These are phyloP conservation scores for Nicotiana obtusifolia DNA, from an alignment of 257 asterid species.

Conservation along the genomic window DNA sequence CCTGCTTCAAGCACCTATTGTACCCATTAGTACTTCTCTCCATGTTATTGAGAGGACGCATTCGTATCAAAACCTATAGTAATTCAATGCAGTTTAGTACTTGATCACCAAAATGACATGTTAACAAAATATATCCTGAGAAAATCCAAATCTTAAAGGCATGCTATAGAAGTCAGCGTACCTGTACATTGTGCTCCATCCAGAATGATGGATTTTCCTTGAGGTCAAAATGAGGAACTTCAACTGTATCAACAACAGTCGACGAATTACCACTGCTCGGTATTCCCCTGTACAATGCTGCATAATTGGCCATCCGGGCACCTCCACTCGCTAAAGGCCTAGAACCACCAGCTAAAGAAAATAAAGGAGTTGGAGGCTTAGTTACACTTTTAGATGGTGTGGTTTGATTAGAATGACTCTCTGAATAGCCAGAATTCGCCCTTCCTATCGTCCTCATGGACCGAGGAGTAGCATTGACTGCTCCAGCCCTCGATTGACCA, in stretches of 20 bases:
- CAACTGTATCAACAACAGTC: constrained; percentile 54
- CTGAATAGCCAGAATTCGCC: constrained; percentile 53
- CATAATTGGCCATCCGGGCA: constrained; percentile 49
- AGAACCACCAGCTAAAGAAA: constrained; percentile 50
- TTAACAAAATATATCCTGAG: too few species aligned
- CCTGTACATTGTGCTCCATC: constrained; percentile 98
- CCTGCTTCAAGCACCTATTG: constrained; percentile 87
- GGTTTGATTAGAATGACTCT: constrained; percentile 68
- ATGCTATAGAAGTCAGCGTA: constrained; percentile 20
- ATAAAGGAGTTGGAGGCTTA: constrained; percentile 68
- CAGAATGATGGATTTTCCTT: constrained; percentile 90
- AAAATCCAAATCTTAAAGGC: neutral
- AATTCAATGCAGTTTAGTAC: neutral
- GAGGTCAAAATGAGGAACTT: constrained; percentile 83
- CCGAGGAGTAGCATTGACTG: constrained; percentile 52
- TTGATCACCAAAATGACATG: neutral
- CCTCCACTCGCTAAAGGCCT: constrained; percentile 48
- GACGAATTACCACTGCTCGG: constrained; percentile 41
- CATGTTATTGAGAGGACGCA: constrained; percentile 72
- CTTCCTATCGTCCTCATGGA: constrained; percentile 52
- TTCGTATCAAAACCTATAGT: constrained; percentile 77
- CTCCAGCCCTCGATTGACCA: constrained; percentile 8
- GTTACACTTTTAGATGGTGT: constrained; percentile 86
- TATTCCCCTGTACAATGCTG: constrained; percentile 59
- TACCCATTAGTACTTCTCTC: constrained; percentile 66